Conservation (phyloP, 2,329 filamentous ascomycete genomes). For the Cercospora zeina region DNA sequence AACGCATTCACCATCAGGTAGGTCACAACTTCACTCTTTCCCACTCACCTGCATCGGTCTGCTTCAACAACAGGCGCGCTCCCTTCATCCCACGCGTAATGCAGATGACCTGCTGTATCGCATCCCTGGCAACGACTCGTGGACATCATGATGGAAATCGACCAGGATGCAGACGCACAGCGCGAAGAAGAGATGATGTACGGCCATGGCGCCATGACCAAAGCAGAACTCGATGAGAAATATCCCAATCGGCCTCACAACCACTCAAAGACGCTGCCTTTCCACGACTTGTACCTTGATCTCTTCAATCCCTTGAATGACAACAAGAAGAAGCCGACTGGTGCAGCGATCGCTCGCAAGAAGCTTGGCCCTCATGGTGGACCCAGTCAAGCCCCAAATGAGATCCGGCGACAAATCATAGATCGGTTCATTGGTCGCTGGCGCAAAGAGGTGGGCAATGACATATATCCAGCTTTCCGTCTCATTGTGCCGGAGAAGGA, state of each 20-base stretch:
- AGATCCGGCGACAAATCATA: conserved; percentile 77
- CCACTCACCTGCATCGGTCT: background rate
- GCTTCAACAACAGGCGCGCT: conserved; percentile 7
- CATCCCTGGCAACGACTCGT: conserved; percentile 3
- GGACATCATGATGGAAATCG: conserved; percentile 39
- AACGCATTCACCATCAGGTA: conserved; percentile 12
- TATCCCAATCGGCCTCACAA: conserved; percentile 84
- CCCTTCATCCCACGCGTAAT: background rate
- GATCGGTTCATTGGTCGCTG: conserved; percentile 82
- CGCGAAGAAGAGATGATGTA: conserved; percentile 55
- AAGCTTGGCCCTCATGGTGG: conserved; percentile 62
- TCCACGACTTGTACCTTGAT: conserved; percentile 72
- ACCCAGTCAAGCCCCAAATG: conserved; percentile 59
- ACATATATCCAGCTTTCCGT: conserved; percentile 90
- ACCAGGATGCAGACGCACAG: conserved; percentile 44
- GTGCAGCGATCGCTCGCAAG: conserved; percentile 54
- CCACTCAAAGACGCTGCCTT: conserved; percentile 73
- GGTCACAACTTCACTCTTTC: background rate
- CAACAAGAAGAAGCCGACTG: conserved; percentile 70
- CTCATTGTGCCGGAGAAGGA: conserved; percentile 93
- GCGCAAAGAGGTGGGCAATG: conserved; percentile 83
- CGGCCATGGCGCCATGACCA: conserved; percentile 45
- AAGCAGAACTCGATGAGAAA: conserved; percentile 55
- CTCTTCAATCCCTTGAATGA: conserved; percentile 81
- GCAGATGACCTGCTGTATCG: background rate